A percentile compares a stretch with the other conserved stretches of the same genome.
These are phyloP conservation scores for Moelleriella libera DNA, from an alignment of 2,329 filamentous ascomycete species.

Conservation along the genomic window DNA sequence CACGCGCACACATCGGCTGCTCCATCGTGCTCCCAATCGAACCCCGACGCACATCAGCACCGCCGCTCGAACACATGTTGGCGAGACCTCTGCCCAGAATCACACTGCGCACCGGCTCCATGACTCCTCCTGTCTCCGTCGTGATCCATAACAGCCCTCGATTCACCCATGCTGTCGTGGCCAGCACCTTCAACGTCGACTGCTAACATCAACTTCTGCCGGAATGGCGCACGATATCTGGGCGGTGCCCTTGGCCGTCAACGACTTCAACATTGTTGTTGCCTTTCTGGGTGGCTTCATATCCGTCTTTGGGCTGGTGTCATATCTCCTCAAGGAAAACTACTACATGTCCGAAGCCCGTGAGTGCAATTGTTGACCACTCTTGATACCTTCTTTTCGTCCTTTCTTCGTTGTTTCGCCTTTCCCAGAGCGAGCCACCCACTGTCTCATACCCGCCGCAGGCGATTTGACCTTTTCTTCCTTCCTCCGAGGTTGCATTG, in stretches of 20 bases:
- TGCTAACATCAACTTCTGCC: conserved; percentile 9
- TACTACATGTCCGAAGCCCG: conserved; percentile 85
- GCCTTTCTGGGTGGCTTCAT: conserved; percentile 76
- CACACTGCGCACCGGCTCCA: not conserved
- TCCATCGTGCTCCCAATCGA: too few species aligned
- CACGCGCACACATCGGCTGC: too few species aligned
- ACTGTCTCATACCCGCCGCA: not conserved
- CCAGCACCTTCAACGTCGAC: conserved; percentile 1
- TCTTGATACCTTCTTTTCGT: not conserved
- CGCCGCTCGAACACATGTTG: too few species aligned
- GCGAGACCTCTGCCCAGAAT: too few species aligned
- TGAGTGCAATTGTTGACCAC: conserved; percentile 30
- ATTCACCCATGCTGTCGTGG: conserved; percentile 1
- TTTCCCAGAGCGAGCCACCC: not conserved
- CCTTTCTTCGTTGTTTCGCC: not conserved
- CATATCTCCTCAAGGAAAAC: conserved; percentile 76
- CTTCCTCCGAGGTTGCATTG: not conserved
- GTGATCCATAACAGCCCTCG: conserved; percentile 4
- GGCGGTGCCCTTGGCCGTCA: conserved; percentile 36
- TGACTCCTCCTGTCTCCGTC: not conserved
- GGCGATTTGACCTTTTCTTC: conserved; percentile 1
- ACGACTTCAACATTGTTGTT: conserved; percentile 75
- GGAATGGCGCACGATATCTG: conserved; percentile 13
- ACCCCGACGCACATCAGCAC: too few species aligned
- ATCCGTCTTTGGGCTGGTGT: conserved; percentile 79